Percentiles rank a stretch among this genome's conserved stretches.
Evolutionary conservation across 108 stramenopile genomes (phyloP).

Genomic region (Skeletonema marinoi): DNA sequence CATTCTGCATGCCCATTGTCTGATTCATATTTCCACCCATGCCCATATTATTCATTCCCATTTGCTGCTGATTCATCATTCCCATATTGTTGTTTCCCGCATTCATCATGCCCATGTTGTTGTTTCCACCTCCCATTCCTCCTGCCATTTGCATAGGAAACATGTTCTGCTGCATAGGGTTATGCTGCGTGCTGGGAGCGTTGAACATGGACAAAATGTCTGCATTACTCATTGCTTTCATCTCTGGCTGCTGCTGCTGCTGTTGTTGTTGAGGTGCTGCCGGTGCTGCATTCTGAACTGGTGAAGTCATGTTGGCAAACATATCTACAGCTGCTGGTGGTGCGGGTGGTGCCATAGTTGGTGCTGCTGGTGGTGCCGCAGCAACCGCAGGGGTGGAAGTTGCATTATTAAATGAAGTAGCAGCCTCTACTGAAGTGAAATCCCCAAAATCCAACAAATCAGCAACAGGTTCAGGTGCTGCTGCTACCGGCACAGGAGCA

Average conservation of each 20-base stretch:
- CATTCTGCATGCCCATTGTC: slow-evolving; percentile 7
- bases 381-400: slow-evolving; percentile 26
- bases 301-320: slow-evolving; percentile 50
- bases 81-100: slow-evolving; percentile 9
- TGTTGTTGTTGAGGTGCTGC: neutral
- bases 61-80: slow-evolving; percentile 42
- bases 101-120: slow-evolving; percentile 37
- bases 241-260: slow-evolving; percentile 14
- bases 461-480: slow-evolving; percentile 41
- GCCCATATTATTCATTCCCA: slow-evolving; percentile 30
- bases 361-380: neutral
- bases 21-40: slow-evolving; percentile 8
- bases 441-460: slow-evolving; percentile 59
- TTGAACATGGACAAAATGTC: slow-evolving; percentile 77
- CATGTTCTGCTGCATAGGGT: slow-evolving; percentile 33
- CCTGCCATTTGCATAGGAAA: slow-evolving; percentile 25
- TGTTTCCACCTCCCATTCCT: slow-evolving; percentile 11
- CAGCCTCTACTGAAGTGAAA: slow-evolving; percentile 38
- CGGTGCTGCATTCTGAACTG: slow-evolving; percentile 7
- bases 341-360: slow-evolving; percentile 8
- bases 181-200: slow-evolving; percentile 37
- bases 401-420: slow-evolving; percentile 25
- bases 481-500: slow-evolving; percentile 24
- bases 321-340: slow-evolving; percentile 39
- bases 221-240: slow-evolving; percentile 54